Base-by-base conservation (phyloP, 1,284 basidiomycete species). In the Uromyces viciae-fabae region DNA sequence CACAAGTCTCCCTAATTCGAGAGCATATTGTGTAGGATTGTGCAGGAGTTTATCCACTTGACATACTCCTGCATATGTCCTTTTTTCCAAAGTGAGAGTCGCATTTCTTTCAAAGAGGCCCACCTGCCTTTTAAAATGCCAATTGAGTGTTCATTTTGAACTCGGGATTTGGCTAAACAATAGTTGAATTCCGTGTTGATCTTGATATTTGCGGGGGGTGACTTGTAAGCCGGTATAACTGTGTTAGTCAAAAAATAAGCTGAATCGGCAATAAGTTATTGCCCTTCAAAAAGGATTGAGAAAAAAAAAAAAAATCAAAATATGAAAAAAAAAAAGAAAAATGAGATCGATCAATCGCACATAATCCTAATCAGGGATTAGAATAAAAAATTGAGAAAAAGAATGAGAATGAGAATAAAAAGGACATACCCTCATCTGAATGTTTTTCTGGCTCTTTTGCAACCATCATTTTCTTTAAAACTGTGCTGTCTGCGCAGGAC, bases 211-310 rank as follows among this genome's bases (percentile, higher is more conserved):
- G 73, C 54, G 11, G 73, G n/a, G 14, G 73, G 73, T 60, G 52
- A 49, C 54, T 75, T 75, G 73, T 75, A 75, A n/a, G 54, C 28
- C 8, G 73, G 73, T n/a, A 75, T 60, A 38, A 31, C 36, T 9
- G 9, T 36, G 14, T n/a, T 7, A 33, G 31, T 19, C 14, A 64
- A 28, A 8, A 3, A 31, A 38, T 64, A 64, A 8, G 31, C 60
- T 11, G 33, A 64, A 19, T 64, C 31, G 3, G 31, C 60, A 4
- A 64, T 4, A 5, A 64, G 60, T 17, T 64, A 64, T 19, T 64
- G 60, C 22, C 54, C 54, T 56, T 3, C 17, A 4, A 68, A 3
- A 42, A 17, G 7, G 56, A 28, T 9, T 8, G 9, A 5, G 33
- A 28, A 56, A n/a, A n/a, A n/a, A n/a, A n/a, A n/a, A n/a, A n/a